Base-by-base conservation (phyloP, 805 yeast species). In the Saccharomycopsis synnaedendra region DNA sequence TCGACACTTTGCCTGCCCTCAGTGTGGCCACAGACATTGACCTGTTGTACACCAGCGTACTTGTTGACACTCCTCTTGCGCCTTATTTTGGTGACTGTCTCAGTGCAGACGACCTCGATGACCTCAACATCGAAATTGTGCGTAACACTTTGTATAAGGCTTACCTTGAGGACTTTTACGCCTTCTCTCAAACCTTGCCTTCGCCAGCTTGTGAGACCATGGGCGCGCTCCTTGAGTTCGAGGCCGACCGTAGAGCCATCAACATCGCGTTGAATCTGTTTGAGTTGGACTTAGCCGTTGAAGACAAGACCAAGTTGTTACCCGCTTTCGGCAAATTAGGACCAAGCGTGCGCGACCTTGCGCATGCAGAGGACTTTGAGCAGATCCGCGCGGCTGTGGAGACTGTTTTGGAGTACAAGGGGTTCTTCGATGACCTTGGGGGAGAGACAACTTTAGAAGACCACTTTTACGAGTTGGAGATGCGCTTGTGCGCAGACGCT, bases 61-160 rank as follows among this genome's bases (percentile, higher is more conserved):
- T 93, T 50, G 82, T 93, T 47, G 99, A 93, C 66, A 93, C 98
- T 5, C 99, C 99, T 4, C 75, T 93, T 61, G 97, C 98, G 1
- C 95, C 96, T 39, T 93, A 89, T 67, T 93, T 93, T 71, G 82
- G 86, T 61, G 86, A 83, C 60, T 86, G 96, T 63, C 72, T 93
- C 51, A 72, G 85, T 9, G 75, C 75, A 4, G 88, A 85, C 56
- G 96, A 88, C 65, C 74, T 93, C 62, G 96, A 89, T 59, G 99
- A 93, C 64, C 71, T 90, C 62, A 93, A 94, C 68, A 90, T 93
- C 60, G 99, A 93, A 65, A 83, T 93, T 58, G 80, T 93, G 52
- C 79, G 97, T 67, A 94, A 93, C 69, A 82, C 81, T 56, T 74
- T 93, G 47, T 93, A 85, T 77, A 83, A 86, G 64, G 96, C 96